Evolutionary conservation across 2,329 filamentous ascomycete species (phyloP).

Genomic region (Fusarium devonianum): DNA sequence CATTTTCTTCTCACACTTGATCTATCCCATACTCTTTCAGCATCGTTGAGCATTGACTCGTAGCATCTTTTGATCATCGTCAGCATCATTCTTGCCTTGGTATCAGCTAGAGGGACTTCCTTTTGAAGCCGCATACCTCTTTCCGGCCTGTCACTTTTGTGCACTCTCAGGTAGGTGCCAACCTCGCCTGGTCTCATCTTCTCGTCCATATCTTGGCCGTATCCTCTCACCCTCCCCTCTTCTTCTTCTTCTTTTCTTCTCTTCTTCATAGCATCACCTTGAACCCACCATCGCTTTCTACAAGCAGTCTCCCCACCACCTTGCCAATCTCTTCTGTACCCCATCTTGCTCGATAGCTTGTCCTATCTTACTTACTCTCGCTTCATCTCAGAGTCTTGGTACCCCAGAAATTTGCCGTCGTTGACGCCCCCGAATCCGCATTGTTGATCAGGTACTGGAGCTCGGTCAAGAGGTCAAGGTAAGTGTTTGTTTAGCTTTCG

Average conservation of each 20-base stretch:
- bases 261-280: constrained; percentile 57
- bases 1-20: constrained; percentile 22
- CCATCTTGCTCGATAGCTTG: constrained; percentile 67
- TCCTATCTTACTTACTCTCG: constrained; percentile 66
- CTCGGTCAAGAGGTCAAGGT: constrained; percentile 40
- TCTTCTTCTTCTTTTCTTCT: constrained; percentile 30
- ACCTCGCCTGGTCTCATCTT: constrained; percentile 8
- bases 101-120: constrained; percentile 22
- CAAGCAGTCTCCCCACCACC: constrained; percentile 41
- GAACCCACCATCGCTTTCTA: constrained; percentile 54
- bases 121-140: constrained; percentile 20
- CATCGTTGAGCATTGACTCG: constrained; percentile 7
- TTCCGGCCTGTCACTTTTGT: constrained; percentile 27
- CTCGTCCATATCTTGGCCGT: constrained; percentile 7
- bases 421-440: constrained; percentile 43
- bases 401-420: constrained; percentile 53
- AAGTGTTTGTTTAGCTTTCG: constrained; percentile 15
- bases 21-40: constrained; percentile 2
- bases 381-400: constrained; percentile 63
- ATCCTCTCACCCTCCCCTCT: constrained; percentile 11
- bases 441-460: constrained; percentile 42
- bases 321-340: constrained; percentile 46
- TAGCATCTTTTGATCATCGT: constrained; percentile 18
- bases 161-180: constrained; percentile 35
- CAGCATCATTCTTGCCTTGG: constrained; percentile 37